Base-by-base conservation (phyloP, 148 eudicot genomes). In the Rhododendron ferrugineum region DNA sequence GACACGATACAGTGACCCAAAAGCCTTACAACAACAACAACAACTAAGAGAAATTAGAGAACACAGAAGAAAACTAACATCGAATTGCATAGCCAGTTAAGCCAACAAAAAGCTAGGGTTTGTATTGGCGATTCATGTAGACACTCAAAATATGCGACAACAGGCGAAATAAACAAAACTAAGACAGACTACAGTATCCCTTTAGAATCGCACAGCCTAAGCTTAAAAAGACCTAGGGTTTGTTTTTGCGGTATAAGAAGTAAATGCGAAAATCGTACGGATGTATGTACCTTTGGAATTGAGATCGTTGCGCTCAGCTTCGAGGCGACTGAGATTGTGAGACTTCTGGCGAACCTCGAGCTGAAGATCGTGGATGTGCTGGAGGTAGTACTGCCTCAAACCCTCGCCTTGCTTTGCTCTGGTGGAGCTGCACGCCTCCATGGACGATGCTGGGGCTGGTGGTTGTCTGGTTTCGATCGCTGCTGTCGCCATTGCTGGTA, bases 301-400 rank as follows among this genome's bases (percentile, higher is more conserved):
- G 81, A 77, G 56, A 77, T 84, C 86, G 11, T 84, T 84, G 56
- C 86, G 81, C 86, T 76, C 82, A 40, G 86, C 86, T 56, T 84
- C 86, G 36, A 84, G 86, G 56, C 86, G 86, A 58, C 58, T 84
- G 86, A 84, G 86, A 77, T 84, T 77, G 82, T 84, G 73, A 58
- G 86, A 76, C 86, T 84, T 84, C 56, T 84, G 86, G n/a, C 86
- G 81, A 42, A 77, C 86, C 74, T 76, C 82, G 73, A 84, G 86
- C 82, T 56, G 82, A 42, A 84, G 86, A 84, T 84, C 86, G 82
- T 84, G 82, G 20, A 84, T 84, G 56, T 76, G 73, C 18, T 84
- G 86, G n/a, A 14, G 81, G 28, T 84, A 84, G 86, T 84, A 84
- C 74, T 84, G 86, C 80, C 81, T 76, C 52, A 84, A 44, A 13